phyloP scores from a whole-genome alignment of 78 protist genomes.

The Isochrysis galbana region DNA sequence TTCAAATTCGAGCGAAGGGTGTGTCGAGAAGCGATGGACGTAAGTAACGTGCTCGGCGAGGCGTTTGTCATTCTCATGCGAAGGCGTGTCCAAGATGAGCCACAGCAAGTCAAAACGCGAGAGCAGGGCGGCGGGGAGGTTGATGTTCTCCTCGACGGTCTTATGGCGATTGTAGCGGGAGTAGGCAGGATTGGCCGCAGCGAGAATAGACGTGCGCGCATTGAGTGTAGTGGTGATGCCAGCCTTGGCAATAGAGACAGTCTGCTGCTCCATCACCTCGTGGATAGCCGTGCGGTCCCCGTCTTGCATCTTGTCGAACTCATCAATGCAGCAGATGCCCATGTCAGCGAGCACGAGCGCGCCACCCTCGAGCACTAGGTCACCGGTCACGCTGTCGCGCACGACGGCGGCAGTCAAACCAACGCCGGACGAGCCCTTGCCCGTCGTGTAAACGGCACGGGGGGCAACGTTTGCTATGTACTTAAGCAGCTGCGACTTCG shows the following conservation, averaged over 20 bases:
- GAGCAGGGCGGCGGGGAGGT: conserved; percentile 93
- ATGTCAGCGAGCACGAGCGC: conserved; percentile 98
- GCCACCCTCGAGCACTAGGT: conserved; percentile 90
- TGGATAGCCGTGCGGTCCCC: conserved; percentile 92
- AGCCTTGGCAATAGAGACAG: conserved; percentile 97
- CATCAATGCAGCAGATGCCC: conserved; percentile 99
- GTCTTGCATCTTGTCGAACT: conserved; percentile 82
- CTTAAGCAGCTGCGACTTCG: conserved; percentile 97
- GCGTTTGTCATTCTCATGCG: conserved; percentile 66
- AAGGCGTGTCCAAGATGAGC: conserved; percentile 89
- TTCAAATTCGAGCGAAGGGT: conserved; percentile 62
- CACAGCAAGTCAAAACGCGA: conserved; percentile 95
- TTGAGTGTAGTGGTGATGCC: conserved; percentile 99
- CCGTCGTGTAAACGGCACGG: conserved; percentile 90
- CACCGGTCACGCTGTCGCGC: conserved; percentile 85
- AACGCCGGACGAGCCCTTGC: conserved; percentile 97
- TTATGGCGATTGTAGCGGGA: conserved; percentile 87
- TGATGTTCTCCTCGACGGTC: conserved; percentile 37
- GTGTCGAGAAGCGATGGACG: conserved; percentile 76
- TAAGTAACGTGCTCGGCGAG: conserved; percentile 91
- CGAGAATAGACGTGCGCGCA: conserved; percentile 97
- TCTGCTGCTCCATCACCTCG: conserved; percentile 99
- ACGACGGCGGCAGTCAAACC: conserved; percentile 99
- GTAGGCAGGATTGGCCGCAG: conserved; percentile 97
- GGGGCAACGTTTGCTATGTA: conserved; percentile 68